Evolutionary conservation across 306 rosid genomes (phyloP), one percentile per base, ranked within the genome.

Genomic region (Cyclanthera cordifolia): DNA sequence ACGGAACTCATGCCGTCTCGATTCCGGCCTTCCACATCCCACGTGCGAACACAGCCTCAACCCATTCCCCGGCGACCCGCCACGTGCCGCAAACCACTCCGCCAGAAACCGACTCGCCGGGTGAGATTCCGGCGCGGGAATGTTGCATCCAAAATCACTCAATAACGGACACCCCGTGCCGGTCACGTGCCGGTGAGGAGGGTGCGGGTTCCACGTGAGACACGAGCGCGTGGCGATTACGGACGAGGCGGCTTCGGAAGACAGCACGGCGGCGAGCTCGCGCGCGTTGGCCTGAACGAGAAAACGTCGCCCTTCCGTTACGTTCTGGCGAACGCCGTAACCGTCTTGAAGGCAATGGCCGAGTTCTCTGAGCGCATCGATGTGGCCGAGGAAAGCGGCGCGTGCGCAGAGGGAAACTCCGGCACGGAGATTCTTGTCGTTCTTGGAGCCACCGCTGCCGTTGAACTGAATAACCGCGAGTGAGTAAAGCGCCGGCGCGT

Each of bases 311-410:
- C 98, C 98, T 51, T 92, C 98, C 1, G 84, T 57, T 0, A 89
- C 81, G 79, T 87, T 89, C 61, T 85, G 96, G 2, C 90, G 92
- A 30, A 84, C 93, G 12, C 98, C 98, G 82, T 92, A 92, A 54
- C 98, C 98, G 67, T 92, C 98, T 73, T 89, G 96, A 2, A 92
- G 85, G 68, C 98, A 92, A 83, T 92, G 98, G 0, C 98, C 98
- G 0, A 92, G 85, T 75, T 92, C 98, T 0, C 98, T 79, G 0
- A 92, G 83, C 46, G 95, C 96, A 74, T 92, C 98, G 71, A 92
- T 75, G 70, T 92, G 98, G 13, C 95, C 95, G 0, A 92, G 91
- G 51, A 87, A 92, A 0, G 98, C 96, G 0, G 98, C 98, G 53
- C 98, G 95, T 11, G 98, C 95, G 19, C 96, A 92, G 0, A 92